Percentiles rank a stretch among this genome's conserved stretches.
These are phyloP conservation scores for Cucurbita ficifolia DNA, from an alignment of 306 rosid genomes.

Conservation along the genomic window DNA sequence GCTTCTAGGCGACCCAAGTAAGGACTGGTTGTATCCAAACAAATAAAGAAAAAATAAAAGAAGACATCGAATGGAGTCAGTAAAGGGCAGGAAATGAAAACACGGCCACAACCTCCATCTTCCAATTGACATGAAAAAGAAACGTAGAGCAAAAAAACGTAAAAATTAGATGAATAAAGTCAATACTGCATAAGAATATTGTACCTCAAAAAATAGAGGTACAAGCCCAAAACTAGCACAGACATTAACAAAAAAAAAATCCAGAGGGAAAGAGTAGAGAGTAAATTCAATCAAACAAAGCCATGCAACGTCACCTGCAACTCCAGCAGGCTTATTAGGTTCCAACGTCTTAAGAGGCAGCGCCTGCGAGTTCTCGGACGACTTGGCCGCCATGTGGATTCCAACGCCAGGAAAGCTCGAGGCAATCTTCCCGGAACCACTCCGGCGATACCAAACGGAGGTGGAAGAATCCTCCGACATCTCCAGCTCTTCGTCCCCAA, in stretches of 20 bases:
- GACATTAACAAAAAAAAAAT: background rate
- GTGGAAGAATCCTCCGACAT: background rate
- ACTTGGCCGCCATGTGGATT: slow-evolving; percentile 2
- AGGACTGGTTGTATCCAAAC: background rate
- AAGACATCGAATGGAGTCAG: background rate
- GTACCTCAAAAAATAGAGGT: background rate
- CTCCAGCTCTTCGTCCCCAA: background rate
- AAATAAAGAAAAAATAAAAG: background rate
- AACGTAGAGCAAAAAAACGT: background rate
- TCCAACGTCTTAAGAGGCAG: background rate
- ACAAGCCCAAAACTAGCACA: background rate
- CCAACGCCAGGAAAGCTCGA: slow-evolving; percentile 12
- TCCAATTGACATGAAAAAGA: background rate
- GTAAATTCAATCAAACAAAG: background rate
- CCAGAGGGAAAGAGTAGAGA: background rate
- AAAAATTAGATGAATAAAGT: background rate
- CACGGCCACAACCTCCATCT: background rate
- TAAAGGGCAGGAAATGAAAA: background rate
- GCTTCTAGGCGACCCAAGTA: background rate
- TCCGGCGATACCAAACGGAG: slow-evolving; percentile 21
- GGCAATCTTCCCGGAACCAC: slow-evolving; percentile 24
- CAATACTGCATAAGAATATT: background rate
- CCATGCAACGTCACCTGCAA: background rate
- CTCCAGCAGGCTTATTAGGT: background rate
- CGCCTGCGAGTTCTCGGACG: background rate